phyloP scores from a whole-genome alignment of 345 rosid species.

The Eucalyptus regnans region DNA sequence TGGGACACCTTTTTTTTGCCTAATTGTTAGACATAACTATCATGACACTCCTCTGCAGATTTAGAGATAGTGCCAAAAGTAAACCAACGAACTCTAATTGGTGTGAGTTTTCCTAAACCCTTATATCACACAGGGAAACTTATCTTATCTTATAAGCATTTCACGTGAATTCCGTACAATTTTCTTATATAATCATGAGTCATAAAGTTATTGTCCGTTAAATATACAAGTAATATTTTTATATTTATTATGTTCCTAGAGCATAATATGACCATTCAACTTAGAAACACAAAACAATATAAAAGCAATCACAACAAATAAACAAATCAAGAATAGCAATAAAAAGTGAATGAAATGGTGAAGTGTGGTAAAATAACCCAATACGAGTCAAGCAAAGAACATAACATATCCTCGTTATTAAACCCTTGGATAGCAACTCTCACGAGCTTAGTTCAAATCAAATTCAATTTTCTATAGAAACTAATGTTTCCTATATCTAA shows the following conservation, averaged over 20 bases:
- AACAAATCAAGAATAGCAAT: not conserved
- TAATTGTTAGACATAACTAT: not conserved
- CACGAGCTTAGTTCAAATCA: accelerated
- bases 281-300: not conserved
- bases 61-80: not conserved
- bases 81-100: accelerated
- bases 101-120: not conserved
- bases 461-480: not conserved
- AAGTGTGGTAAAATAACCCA: accelerated
- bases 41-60: accelerated
- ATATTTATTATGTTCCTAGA: accelerated
- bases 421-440: not conserved
- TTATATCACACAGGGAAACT: too few species aligned
- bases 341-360: not conserved
- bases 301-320: not conserved
- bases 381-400: not conserved
- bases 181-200: too few species aligned
- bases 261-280: not conserved
- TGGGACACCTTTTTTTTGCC: not conserved
- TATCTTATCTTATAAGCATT: too few species aligned
- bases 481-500: not conserved
- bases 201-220: not conserved
- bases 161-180: accelerated
- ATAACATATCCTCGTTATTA: too few species aligned
- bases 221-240: accelerated